phyloP scores from a whole-genome alignment of 192 early-diverging fungal genomes.

The Umbelopsis vinacea region DNA sequence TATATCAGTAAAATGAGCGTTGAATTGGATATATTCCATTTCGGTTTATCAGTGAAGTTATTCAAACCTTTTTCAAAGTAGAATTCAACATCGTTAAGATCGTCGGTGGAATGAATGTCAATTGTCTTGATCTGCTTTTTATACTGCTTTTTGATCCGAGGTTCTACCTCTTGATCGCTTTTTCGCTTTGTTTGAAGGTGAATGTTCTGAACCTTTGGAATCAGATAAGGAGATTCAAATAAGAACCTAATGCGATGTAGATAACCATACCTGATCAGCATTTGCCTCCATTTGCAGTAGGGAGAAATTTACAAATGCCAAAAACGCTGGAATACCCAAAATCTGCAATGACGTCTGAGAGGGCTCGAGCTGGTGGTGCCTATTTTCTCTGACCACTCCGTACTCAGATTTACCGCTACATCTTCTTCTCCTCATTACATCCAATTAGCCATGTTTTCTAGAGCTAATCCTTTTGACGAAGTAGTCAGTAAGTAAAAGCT shows the following conservation, averaged over 20 bases:
- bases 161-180: neutral
- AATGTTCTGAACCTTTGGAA: neutral
- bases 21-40: neutral
- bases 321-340: neutral
- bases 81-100: slow-evolving; percentile 53
- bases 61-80: slow-evolving; percentile 63
- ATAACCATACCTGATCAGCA: slow-evolving; percentile 22
- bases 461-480: slow-evolving; percentile 58
- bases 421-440: neutral
- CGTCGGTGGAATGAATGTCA: slow-evolving; percentile 40
- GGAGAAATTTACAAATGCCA: neutral
- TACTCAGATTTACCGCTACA: too few species aligned
- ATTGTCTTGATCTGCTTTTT: slow-evolving; percentile 6
- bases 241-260: slow-evolving; percentile 1
- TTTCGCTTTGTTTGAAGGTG: slow-evolving; percentile 4
- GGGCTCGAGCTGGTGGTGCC: neutral
- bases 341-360: slow-evolving; percentile 18
- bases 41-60: neutral
- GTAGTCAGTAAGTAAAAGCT: slow-evolving; percentile 48
- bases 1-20: neutral
- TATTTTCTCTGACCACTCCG: neutral
- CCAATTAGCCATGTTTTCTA: slow-evolving; percentile 47
- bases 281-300: neutral
- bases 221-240: neutral
- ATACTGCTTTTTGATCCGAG: slow-evolving; percentile 3